Evolutionary conservation across 805 yeast species (phyloP), one percentile per base, ranked within the genome.

Genomic region (Ogataea naganishii): DNA sequence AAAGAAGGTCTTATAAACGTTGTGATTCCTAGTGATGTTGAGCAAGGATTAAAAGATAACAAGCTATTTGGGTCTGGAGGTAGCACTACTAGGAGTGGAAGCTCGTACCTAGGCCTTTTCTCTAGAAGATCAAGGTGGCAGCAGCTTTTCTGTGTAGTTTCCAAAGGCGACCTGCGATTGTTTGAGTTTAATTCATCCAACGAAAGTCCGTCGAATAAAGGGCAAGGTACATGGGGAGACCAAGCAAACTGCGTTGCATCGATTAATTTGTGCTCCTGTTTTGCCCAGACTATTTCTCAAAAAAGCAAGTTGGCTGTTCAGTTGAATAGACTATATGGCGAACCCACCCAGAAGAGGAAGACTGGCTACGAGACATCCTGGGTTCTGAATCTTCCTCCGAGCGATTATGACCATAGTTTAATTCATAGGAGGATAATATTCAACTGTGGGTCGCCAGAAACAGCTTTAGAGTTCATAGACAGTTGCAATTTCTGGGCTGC

Each of bases 401-500:
- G 47, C 4, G 54, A 62, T 22, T 46, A 56, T 22, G 43, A 41
- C 14, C 37, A 37, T 13, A 32, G 37, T n/a, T 27, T 40, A 14
- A 33, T 32, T 10, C 39, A 60, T 38, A 62, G 59, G 4, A 46
- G 58, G 35, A 57, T 80, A 12, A 58, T 74, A 18, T 80, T 81
- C 50, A 75, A 72, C 52, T 75, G 85, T 0, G 78, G 79, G 8
- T 73, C 83, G 10, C 49, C 60, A 15, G 81, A 76, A 40, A 70
- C 72, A 35, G 92, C 95, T 0, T 56, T 59, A 24, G 80, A 75
- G 46, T 83, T 72, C 52, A 73, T 81, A 12, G 71, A 78, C 41
- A 74, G 89, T 5, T 77, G 92, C 54, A 86, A 85, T 52, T 86
- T 82, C 50, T 86, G 96, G 95, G 83, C 94, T 3, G 82, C 89